A percentile compares a stretch with the other conserved stretches of the same genome.
Conservation (phyloP, 202 grass and related monocot genomes). For the Tripidium arundinaceum region DNA sequence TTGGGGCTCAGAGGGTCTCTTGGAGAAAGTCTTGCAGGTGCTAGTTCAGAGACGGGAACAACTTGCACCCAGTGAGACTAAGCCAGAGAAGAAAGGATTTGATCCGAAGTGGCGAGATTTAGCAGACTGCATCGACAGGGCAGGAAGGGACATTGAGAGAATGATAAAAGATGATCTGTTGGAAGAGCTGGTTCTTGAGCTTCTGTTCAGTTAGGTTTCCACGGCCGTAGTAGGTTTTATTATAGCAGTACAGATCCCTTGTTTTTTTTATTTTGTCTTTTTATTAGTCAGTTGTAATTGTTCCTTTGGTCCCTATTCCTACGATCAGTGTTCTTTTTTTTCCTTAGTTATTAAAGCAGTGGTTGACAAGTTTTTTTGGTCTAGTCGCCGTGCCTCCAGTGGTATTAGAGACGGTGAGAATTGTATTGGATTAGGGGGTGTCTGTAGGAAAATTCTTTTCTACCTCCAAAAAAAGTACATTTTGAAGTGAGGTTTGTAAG, state of each 20-base stretch:
- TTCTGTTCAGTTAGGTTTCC: conserved; percentile 38
- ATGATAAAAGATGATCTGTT: conserved; percentile 70
- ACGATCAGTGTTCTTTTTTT: neutral
- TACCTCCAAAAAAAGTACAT: neutral
- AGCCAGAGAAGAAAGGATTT: conserved; percentile 37
- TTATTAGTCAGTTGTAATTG: neutral
- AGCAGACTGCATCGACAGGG: conserved; percentile 34
- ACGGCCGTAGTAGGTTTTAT: conserved; percentile 18
- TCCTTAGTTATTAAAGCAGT: conserved; percentile 17
- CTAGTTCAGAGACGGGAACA: conserved; percentile 40
- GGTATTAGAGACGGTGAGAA: neutral
- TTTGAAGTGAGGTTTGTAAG: neutral
- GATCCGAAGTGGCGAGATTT: conserved; percentile 49
- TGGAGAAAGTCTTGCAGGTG: conserved; percentile 55
- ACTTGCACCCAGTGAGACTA: neutral
- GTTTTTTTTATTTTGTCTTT: neutral
- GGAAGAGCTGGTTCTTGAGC: conserved; percentile 57
- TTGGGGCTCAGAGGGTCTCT: conserved; percentile 55
- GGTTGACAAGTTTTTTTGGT: conserved; percentile 34
- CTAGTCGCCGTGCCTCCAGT: conserved; percentile 21
- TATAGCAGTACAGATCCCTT: neutral
- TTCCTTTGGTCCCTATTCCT: neutral
- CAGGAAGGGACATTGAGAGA: conserved; percentile 58
- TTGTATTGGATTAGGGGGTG: conserved; percentile 1
- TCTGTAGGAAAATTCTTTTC: too few relatives aligned